A percentile compares a stretch with the other conserved stretches of the same genome.
Evolutionary conservation across 371 early-diverging fungal species (phyloP).

Genomic region (Nematocida parisii): DNA sequence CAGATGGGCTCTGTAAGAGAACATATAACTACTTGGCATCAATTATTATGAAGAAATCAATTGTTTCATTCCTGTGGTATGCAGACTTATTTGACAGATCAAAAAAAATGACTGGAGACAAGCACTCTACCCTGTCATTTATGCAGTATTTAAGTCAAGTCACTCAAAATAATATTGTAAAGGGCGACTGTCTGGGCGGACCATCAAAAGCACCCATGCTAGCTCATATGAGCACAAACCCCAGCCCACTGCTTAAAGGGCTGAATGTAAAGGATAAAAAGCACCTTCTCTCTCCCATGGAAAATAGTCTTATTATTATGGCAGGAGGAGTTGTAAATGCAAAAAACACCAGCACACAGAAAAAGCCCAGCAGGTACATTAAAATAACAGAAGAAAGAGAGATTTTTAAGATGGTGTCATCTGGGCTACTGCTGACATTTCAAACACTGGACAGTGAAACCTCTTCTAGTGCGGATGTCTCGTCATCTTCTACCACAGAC

Average conservation of each 20-base stretch:
- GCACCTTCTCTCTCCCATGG: background rate
- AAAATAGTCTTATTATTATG: background rate
- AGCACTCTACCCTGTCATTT: background rate
- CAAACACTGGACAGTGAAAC: background rate
- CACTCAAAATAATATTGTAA: slow-evolving; percentile 24
- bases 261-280: background rate
- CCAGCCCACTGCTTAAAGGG: background rate
- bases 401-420: background rate
- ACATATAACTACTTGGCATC: slow-evolving; percentile 26
- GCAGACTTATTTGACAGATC: slow-evolving; percentile 34
- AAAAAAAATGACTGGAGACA: background rate
- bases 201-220: background rate
- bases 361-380: background rate
- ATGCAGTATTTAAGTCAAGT: background rate
- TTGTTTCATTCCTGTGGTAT: slow-evolving; percentile 51
- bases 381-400: background rate
- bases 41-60: slow-evolving; percentile 15
- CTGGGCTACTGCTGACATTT: background rate
- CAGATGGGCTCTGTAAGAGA: slow-evolving; percentile 24
- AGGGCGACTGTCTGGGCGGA: slow-evolving; percentile 3
- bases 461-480: too few species aligned
- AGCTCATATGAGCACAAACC: background rate
- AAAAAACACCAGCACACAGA: background rate
- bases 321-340: background rate
- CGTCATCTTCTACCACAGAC: too few species aligned